Evolutionary conservation across 495 filamentous ascomycete genomes (phyloP), one percentile per base, ranked within the genome.

Genomic region (Trichoderma virens): DNA sequence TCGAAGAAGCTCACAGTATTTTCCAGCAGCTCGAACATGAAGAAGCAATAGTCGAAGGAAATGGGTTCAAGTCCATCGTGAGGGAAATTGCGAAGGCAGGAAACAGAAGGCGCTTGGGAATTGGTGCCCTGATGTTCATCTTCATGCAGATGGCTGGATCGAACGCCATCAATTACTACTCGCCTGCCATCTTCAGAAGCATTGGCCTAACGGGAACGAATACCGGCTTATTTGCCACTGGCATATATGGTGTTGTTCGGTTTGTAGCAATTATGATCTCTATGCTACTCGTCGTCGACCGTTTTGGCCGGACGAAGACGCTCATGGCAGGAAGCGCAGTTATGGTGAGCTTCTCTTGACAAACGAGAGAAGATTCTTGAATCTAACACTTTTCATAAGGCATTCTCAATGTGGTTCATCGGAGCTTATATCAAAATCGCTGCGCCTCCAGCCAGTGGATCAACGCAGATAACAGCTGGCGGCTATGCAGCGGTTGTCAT

Each of bases 11-110:
- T 67, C 76, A 80, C 27, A 88, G 88, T 64, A 90, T 91, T 61
- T 72, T 75, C 61, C 78, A 83, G 54, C 86, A 90, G 71, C 79
- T 92, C n/a, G 86, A 90, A 65, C 79, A 86, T 32, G 88, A 92
- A 70, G 82, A 84, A 14, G 76, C 79, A 6, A 73, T 88, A n/a
- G 76, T 87, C 41, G 83, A 81, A 31, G 88, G 87, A 13, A 81
- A 83, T 14, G 75, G 74, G 11, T 83, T 86, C 75, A 84, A 79
- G 85, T 83, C 86, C 64, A 75, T 90, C 32, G 82, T 86, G 72
- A 82, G 79, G 66, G 89, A 91, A 68, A 89, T 90, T 85, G 68
- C 77, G 0, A 81, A 81, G 0, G 84, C 51, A 9, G 27, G 20
- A 56, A 56, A 56, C 51, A 5, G 2, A 13, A 56, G 23, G n/a